These are phyloP conservation scores for Corylus heterophylla DNA, from an alignment of 306 rosid species.

Conservation along the genomic window DNA sequence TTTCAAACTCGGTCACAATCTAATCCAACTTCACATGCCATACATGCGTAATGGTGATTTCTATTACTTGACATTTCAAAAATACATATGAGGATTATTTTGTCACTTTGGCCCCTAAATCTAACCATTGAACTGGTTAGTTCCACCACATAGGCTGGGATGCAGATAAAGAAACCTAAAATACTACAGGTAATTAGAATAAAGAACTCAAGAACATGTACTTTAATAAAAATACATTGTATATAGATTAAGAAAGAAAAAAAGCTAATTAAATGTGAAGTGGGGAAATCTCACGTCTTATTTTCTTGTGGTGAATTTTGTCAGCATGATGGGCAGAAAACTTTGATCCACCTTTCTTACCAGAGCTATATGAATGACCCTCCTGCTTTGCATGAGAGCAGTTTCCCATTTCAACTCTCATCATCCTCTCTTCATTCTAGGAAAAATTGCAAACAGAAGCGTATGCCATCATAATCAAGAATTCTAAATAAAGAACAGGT, in stretches of 20 bases:
- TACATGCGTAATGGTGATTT: not conserved
- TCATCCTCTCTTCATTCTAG: slow-evolving; percentile 47
- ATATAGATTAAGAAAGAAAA: not conserved
- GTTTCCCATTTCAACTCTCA: slow-evolving; percentile 36
- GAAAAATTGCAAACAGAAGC: slow-evolving; percentile 20
- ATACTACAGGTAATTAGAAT: not conserved
- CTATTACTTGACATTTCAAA: not conserved
- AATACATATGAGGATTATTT: not conserved
- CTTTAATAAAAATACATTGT: not conserved
- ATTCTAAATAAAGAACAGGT: slow-evolving; percentile 16
- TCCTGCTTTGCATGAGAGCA: slow-evolving; percentile 27
- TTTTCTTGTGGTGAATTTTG: slow-evolving; percentile 54
- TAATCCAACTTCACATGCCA: not conserved
- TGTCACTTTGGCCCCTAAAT: not conserved
- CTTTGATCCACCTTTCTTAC: slow-evolving; percentile 51
- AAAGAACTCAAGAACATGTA: slow-evolving; percentile 6
- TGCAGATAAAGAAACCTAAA: not conserved
- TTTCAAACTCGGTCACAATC: not conserved
- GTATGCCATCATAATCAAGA: not conserved
- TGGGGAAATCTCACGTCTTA: slow-evolving; percentile 48
- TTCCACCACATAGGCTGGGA: not conserved
- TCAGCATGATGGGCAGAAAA: slow-evolving; percentile 32
- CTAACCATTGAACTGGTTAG: not conserved
- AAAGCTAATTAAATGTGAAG: not conserved
- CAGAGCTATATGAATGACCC: slow-evolving; percentile 34